Evolutionary conservation across 768 basidiomycete species (phyloP), one percentile per base, ranked within the genome.

Genomic region (Phylloporus rhodoxanthus): DNA sequence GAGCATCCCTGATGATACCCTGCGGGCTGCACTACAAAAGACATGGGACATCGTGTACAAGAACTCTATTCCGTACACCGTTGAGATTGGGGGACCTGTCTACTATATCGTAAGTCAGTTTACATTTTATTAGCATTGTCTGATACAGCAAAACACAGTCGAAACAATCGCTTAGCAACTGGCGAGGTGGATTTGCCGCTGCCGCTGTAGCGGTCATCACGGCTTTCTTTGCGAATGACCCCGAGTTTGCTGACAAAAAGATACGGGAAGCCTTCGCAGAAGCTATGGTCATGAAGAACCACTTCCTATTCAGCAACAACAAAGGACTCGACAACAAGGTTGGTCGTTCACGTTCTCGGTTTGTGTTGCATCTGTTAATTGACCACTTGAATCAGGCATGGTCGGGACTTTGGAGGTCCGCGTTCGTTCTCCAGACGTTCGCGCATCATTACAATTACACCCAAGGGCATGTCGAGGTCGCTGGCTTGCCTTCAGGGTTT

Each of bases 361-460:
- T 28, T 8, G 28, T 43, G 36, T 36, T 20, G 4, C 11, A 43
- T 50, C 26, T n/a, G 30, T 29, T 20, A n/a, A 45, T 39, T 15
- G 10, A 37, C 33, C 11, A 28, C 25, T 36, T 30, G 11, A 39
- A 40, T 30, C 38, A 47, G 46, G 37, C 17, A 4, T 47, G 46
- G 46, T 21, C 15, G 7, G 38, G 46, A n/a, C 15, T 55, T 47
- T 55, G 50, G 50, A 55, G 51, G 51, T 20, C 51, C 2, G n/a
- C 28, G 44, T 43, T 50, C 8, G 21, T 56, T 20, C 45, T 56
- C 34, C 51, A 56, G 26, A 53, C 45, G 5, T 53, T 56, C 25
- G 23, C 48, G 8, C 45, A 45, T 28, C 55, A 56, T 30, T 47
- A 50, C 50, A 55, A 55, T 33, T 51, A 17, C 32, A 37, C 39